Evolutionary conservation across 208 protist genomes (phyloP).

Genomic region (Endotrypanum monterogeii): DNA sequence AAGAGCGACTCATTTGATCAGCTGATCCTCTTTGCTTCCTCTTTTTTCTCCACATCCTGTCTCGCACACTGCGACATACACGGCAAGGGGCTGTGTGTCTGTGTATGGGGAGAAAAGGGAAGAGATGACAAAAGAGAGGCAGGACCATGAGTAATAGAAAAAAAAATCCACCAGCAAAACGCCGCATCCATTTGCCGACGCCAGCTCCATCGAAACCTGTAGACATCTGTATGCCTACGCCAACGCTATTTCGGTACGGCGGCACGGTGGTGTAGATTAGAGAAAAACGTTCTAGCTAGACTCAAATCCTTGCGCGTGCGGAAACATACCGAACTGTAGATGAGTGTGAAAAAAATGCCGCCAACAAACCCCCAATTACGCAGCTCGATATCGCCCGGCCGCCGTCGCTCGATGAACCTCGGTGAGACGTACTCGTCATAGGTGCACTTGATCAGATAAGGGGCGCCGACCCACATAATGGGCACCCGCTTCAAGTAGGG

Average conservation of each 20-base stretch:
- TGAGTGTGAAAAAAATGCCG: conserved; percentile 78
- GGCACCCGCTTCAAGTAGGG: conserved; percentile 55
- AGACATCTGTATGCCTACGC: neutral
- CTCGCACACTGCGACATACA: neutral
- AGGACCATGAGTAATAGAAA: neutral
- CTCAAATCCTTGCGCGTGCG: conserved; percentile 53
- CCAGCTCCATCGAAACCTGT: neutral
- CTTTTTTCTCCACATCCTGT: neutral
- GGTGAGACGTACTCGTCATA: conserved; percentile 86
- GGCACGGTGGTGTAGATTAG: conserved; percentile 28
- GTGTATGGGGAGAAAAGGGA: neutral
- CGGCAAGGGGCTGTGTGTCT: too few relatives aligned
- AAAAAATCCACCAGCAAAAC: neutral
- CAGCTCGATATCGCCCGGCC: conserved; percentile 55
- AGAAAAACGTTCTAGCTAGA: conserved; percentile 29
- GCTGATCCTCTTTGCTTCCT: neutral
- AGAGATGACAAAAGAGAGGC: neutral
- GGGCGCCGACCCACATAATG: conserved; percentile 48
- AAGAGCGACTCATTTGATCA: neutral
- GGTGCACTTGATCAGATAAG: conserved; percentile 70
- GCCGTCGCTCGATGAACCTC: conserved; percentile 54
- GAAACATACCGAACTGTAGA: conserved; percentile 71
- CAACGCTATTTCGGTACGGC: neutral
- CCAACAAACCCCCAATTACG: conserved; percentile 87
- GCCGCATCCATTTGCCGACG: neutral